Evolutionary conservation across 352 stramenopile species (phyloP), one percentile per base, ranked within the genome.

Genomic region (Phytophthora boehmeriae): DNA sequence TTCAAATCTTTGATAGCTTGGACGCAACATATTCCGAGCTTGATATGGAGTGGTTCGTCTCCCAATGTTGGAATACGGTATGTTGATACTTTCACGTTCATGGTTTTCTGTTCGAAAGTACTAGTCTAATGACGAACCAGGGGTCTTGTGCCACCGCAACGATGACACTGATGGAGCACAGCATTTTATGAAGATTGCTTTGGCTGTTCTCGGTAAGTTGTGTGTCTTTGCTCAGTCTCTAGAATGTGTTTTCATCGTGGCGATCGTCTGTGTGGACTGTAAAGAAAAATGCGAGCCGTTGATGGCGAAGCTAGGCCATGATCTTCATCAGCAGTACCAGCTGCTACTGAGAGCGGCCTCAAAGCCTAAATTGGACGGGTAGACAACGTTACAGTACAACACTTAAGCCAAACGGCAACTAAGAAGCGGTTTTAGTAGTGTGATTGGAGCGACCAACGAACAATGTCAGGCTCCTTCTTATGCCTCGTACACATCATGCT

Each of bases 61-160:
- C 59, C n/a, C 91, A 88, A 53, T 68, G 78, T 2, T 93, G 85
- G 85, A 93, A 93, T 28, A 77, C 86, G 36, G 85, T 93, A 76
- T 36, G 68, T 75, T 14, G 34, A 8, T 46, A 54, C 19, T 8
- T n/a, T n/a, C 35, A 30, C 25, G 6, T 30, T 30, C 25, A 6
- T 30, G 3, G 6, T 30, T 6, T 30, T 30, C 25, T 30, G 6
- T 30, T 30, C 25, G 3, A 6, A 30, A 30, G 25, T 30, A 30
- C 25, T 30, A 3, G 6, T 30, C 25, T 30, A 30, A 30, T 30
- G 25, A 8, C 25, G 25, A 30, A 30, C 25, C 25, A 86, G 77
- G 72, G 75, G 71, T 84, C 34, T 25, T 68, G 17, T 68, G 54
- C 22, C 61, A 77, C 27, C 74, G 72, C 10, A 63, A 47, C 19